Conservation (phyloP, 495 filamentous ascomycete species). For the Durotheca rogersii region DNA sequence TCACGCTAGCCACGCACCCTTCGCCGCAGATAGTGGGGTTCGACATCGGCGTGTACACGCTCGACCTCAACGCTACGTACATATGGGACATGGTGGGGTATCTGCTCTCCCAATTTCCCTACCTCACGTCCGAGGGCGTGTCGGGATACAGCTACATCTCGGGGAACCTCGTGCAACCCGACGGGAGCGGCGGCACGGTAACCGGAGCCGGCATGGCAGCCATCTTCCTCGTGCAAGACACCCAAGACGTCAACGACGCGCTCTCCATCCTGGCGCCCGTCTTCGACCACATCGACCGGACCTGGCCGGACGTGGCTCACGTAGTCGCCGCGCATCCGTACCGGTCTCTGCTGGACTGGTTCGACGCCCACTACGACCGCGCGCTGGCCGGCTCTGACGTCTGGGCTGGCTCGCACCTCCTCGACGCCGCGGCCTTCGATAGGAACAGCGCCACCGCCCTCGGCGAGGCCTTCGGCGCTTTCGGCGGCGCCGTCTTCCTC, state of each 20-base stretch:
- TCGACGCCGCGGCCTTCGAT: constrained; percentile 38
- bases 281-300: constrained; percentile 41
- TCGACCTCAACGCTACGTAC: constrained; percentile 4
- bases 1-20: constrained; percentile 49
- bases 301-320: constrained; percentile 46
- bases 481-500: constrained; percentile 22
- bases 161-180: constrained; percentile 27
- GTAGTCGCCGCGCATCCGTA: constrained; percentile 43
- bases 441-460: constrained; percentile 19
- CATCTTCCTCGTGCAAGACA: constrained; percentile 28
- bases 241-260: constrained; percentile 38
- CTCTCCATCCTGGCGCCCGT: constrained; percentile 45
- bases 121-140: constrained; percentile 39
- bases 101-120: constrained; percentile 39
- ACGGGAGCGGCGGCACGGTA: constrained; percentile 18
- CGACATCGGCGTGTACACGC: constrained; percentile 22
- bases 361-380: constrained; percentile 38
- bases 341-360: constrained; percentile 52
- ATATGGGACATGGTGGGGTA: constrained; percentile 40
- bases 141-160: constrained; percentile 43
- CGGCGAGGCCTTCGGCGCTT: constrained; percentile 28
- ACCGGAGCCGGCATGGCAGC: constrained; percentile 38
- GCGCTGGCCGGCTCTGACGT: constrained; percentile 40
- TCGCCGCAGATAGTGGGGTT: constrained; percentile 30
- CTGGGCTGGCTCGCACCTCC: constrained; percentile 44